Base-by-base conservation (phyloP, 768 basidiomycete genomes). In the Pleurotus djamor region DNA sequence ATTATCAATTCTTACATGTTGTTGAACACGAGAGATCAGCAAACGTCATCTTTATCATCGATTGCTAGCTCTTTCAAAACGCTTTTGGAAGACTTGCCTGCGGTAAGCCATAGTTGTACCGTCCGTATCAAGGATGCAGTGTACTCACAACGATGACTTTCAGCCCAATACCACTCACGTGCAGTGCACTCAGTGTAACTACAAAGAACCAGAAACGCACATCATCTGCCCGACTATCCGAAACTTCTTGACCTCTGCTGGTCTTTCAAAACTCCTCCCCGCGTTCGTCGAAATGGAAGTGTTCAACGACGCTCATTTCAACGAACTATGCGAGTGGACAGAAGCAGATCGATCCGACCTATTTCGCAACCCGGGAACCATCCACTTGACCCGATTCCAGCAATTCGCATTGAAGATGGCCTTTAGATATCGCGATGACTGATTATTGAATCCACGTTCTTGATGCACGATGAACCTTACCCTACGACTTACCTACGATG, bases 321-420 rank as follows among this genome's bases (percentile, higher is more conserved):
- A 36, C 2, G 52, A 55, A 16, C 34, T 55, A 17, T 55, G 35
- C 21, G 17, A 14, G 6, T 38, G 35, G 57, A 21, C 45, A 3
- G 57, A 58, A 43, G 44, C 4, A n/a, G 34, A 49, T 58, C 13
- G 57, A 48, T 14, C 44, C 21, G 57, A 41, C 12, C 48, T 58
- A n/a, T 58, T 58, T 32, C 33, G 41, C 17, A 34, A 32, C 16
- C 17, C 38, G 5, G 35, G 45, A 38, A 4, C 35, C 33, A 17
- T 58, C 17, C 32, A 58, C 7, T 43, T 58, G 13, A 58, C 28
- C n/a, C 38, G 16, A 38, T 58, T 58, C 33, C 57, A 58, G 45
- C 48, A 38, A n/a, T 48, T 49, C 13, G 48, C 45, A n/a, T 34
- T 58, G 45, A 58, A 48, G 57, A 48, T 58, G 48, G 57, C 57